A percentile compares a stretch with the other conserved stretches of the same genome.
These are phyloP conservation scores for Dothidotthia symphoricarpi DNA, from an alignment of 2,329 filamentous ascomycete genomes.

Conservation along the genomic window DNA sequence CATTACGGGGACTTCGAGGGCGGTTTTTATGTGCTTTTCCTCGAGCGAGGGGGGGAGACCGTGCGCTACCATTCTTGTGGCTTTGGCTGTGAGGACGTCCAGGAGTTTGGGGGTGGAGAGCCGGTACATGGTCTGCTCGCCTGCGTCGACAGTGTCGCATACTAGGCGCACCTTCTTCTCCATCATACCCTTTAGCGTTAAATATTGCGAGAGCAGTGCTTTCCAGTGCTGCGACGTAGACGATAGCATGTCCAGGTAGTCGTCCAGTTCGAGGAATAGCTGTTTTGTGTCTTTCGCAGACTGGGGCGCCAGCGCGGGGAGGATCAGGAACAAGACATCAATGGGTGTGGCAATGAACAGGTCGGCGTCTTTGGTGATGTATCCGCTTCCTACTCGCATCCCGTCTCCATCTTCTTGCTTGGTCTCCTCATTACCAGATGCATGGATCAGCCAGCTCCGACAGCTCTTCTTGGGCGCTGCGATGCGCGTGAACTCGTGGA, in stretches of 20 bases:
- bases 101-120: conserved; percentile 71
- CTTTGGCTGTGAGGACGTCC: conserved; percentile 66
- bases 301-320: conserved; percentile 64
- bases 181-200: conserved; percentile 46
- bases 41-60: conserved; percentile 79
- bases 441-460: conserved; percentile 55
- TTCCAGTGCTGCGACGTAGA: conserved; percentile 58
- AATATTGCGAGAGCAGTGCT: conserved; percentile 53
- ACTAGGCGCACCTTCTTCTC: conserved; percentile 66
- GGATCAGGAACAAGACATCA: conserved; percentile 79
- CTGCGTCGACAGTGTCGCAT: conserved; percentile 80
- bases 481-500: conserved; percentile 62
- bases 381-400: conserved; percentile 42
- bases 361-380: conserved; percentile 65
- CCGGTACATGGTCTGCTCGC: conserved; percentile 81
- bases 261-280: conserved; percentile 67
- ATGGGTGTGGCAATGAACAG: conserved; percentile 81
- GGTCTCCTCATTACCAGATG: conserved; percentile 6
- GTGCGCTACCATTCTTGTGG: conserved; percentile 61
- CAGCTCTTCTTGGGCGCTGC: conserved; percentile 51
- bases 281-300: conserved; percentile 54
- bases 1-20: conserved; percentile 73
- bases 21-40: conserved; percentile 74
- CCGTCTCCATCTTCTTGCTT: conserved; percentile 5
- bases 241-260: conserved; percentile 66